Evolutionary conservation across 768 basidiomycete species (phyloP).

Genomic region (Mycena polygramma): DNA sequence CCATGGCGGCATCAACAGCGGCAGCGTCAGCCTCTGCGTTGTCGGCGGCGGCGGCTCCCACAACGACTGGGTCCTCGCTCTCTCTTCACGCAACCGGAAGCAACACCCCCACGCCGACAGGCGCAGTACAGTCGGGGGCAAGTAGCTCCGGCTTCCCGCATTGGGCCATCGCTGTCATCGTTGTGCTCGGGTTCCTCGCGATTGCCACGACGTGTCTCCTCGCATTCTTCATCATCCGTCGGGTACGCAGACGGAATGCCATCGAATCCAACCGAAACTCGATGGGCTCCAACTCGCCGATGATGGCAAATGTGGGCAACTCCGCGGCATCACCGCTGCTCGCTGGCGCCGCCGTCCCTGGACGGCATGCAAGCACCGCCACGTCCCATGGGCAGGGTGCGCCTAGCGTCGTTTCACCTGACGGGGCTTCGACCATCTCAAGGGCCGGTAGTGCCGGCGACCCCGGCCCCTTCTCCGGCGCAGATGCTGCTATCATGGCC

Average conservation of each 20-base stretch:
- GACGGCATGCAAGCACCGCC: constrained; percentile 48
- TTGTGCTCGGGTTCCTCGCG: constrained; percentile 87
- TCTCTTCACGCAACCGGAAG: constrained; percentile 26
- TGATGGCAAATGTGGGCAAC: constrained; percentile 77
- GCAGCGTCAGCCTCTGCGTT: constrained; percentile 47
- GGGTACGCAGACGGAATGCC: constrained; percentile 67
- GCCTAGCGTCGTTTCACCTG: constrained; percentile 66
- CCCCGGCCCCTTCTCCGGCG: constrained; percentile 80
- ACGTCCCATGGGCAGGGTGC: constrained; percentile 49
- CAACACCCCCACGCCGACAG: constrained; percentile 37
- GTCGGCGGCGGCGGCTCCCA: constrained; percentile 44
- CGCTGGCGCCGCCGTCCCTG: constrained; percentile 46
- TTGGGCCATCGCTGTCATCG: constrained; percentile 94
- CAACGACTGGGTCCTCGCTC: constrained; percentile 37
- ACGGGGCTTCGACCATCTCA: constrained; percentile 82
- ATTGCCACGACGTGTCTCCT: constrained; percentile 78
- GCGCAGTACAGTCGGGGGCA: constrained; percentile 60
- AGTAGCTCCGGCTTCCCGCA: constrained; percentile 71
- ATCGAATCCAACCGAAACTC: constrained; percentile 73
- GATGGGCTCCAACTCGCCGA: constrained; percentile 85
- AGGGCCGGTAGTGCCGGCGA: constrained; percentile 71
- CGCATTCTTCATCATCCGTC: constrained; percentile 79
- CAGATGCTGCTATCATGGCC: constrained; percentile 94
- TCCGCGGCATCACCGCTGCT: constrained; percentile 65
- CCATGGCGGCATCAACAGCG: constrained; percentile 63